Percentiles rank a stretch among this genome's conserved stretches.
phyloP scores from a whole-genome alignment of 2,329 filamentous ascomycete genomes.

The Chaetomiaceae sp. region DNA sequence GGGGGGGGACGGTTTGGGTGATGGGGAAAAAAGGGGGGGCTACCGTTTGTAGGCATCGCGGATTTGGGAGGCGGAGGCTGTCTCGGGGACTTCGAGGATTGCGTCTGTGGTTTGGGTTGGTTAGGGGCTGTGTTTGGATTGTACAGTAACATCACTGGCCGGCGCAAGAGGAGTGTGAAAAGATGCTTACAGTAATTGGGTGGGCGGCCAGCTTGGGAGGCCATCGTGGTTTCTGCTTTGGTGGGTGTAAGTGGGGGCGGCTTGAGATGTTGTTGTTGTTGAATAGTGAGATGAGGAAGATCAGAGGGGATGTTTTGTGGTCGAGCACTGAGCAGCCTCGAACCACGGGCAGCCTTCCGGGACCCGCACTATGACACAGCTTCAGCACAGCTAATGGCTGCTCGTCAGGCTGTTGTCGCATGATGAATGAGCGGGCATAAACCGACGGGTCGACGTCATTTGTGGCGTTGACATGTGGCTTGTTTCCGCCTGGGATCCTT shows the following conservation, averaged over 20 bases:
- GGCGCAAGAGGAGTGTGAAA: no score
- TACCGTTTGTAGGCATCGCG: conserved; percentile 92
- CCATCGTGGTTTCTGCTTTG: conserved; percentile 28
- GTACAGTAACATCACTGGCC: background rate
- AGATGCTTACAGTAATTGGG: conserved; percentile 55
- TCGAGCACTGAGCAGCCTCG: no score
- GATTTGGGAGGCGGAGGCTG: conserved; percentile 76
- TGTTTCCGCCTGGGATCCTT: conserved; percentile 10
- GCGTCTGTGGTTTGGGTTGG: conserved; percentile 51
- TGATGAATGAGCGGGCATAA: background rate
- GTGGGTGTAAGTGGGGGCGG: background rate
- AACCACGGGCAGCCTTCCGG: no score
- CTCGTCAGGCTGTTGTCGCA: background rate
- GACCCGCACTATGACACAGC: no score
- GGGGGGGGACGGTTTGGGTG: conserved; percentile 18
- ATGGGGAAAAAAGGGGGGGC: conserved; percentile 10
- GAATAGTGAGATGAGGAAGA: no score
- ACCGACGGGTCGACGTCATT: conserved; percentile 42
- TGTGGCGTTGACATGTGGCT: conserved; percentile 37
- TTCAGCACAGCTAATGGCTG: background rate
- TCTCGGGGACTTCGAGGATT: conserved; percentile 67
- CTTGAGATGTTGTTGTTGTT: background rate
- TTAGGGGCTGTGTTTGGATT: background rate
- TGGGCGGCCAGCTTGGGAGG: conserved; percentile 37
- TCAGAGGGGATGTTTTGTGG: no score